phyloP scores from a whole-genome alignment of 2,329 filamentous ascomycete species.

The Cladosporium sphaerospermum region DNA sequence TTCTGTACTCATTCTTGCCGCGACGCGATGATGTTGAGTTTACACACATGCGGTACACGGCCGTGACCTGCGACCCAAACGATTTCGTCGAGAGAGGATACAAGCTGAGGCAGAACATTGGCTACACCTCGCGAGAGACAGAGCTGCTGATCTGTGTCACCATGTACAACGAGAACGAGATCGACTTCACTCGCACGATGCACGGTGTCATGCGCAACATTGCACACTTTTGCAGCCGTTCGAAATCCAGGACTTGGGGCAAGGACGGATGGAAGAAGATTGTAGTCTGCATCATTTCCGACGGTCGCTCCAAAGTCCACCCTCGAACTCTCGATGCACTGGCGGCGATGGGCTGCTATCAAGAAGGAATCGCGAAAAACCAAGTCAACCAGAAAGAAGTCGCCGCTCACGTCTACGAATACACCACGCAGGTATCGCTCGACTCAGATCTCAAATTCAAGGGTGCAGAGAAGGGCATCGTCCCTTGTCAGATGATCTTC shows the following conservation, averaged over 20 bases:
- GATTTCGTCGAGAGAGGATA: slow-evolving; percentile 86
- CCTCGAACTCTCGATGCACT: slow-evolving; percentile 87
- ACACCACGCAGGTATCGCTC: slow-evolving; percentile 94
- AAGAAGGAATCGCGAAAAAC: slow-evolving; percentile 98
- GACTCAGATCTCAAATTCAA: slow-evolving; percentile 97
- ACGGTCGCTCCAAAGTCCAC: slow-evolving; percentile 89
- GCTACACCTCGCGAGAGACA: slow-evolving; percentile 75
- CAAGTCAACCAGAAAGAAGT: slow-evolving; percentile 94
- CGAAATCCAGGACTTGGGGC: slow-evolving; percentile 91
- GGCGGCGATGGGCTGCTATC: slow-evolving; percentile 95
- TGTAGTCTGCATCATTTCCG: slow-evolving; percentile 92
- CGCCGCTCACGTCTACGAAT: slow-evolving; percentile 95
- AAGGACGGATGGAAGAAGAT: slow-evolving; percentile 99
- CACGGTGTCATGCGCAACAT: slow-evolving; percentile 99
- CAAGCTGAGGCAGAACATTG: slow-evolving; percentile 86
- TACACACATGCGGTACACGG: slow-evolving; percentile 97
- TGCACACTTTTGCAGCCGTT: slow-evolving; percentile 87
- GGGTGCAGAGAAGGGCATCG: slow-evolving; percentile 96
- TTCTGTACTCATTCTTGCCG: slow-evolving; percentile 93
- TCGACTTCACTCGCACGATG: slow-evolving; percentile 95
- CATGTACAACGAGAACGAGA: slow-evolving; percentile 99
- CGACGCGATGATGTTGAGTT: slow-evolving; percentile 91
- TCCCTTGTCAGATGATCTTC: slow-evolving; percentile 97
- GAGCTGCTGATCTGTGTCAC: slow-evolving; percentile 95
- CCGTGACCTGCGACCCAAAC: slow-evolving; percentile 91